These are phyloP conservation scores for Mercurialis annua DNA, from an alignment of 345 rosid genomes.

Conservation along the genomic window DNA sequence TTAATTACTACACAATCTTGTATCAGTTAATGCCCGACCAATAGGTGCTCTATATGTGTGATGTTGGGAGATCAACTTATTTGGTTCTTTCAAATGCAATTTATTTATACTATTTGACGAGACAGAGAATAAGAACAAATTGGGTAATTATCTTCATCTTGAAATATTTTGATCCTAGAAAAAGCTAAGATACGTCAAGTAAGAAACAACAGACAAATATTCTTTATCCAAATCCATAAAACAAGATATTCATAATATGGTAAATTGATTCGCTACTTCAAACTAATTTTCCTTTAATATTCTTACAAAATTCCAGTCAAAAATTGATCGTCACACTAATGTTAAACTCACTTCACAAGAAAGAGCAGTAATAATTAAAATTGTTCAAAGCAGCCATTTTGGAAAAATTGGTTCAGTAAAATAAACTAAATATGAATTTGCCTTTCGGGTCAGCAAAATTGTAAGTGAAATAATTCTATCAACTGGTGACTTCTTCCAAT, in stretches of 20 bases:
- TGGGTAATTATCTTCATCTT: not conserved
- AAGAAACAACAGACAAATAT: not conserved
- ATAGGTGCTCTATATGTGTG: not conserved
- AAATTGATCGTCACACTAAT: not conserved
- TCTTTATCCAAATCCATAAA: not conserved
- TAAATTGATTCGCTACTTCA: not conserved
- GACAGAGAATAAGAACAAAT: not conserved
- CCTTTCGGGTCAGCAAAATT: not conserved
- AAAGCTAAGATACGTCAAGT: not conserved
- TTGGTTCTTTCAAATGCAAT: not conserved
- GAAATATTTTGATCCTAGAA: not conserved
- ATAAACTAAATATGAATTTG: not conserved
- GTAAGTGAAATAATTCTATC: too few relatives aligned
- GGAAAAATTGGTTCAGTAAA: not conserved
- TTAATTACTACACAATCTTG: not conserved
- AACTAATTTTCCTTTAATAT: not conserved
- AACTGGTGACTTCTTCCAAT: too few relatives aligned
- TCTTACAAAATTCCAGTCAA: not conserved
- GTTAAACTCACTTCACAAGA: not conserved
- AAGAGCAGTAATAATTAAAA: not conserved
- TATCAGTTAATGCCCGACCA: too few relatives aligned
- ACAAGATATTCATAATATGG: conserved; percentile 9
- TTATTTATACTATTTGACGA: not conserved
- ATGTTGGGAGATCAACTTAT: not conserved
- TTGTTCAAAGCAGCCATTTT: not conserved